These are phyloP conservation scores for Flueggea neowawraea DNA, from an alignment of 441 rosid genomes.

Conservation along the genomic window DNA sequence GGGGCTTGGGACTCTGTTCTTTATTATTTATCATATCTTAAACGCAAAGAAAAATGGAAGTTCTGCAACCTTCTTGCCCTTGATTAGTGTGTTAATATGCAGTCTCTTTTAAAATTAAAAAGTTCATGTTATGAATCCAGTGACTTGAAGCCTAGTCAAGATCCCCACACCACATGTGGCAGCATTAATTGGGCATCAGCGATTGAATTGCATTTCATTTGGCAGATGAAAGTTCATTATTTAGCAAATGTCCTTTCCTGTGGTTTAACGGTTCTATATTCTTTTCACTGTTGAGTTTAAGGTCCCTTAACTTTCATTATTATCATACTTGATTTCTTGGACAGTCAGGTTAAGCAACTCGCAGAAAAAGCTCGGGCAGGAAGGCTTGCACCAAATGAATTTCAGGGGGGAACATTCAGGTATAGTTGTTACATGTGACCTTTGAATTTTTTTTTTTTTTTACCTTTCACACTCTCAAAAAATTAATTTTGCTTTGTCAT, in stretches of 20 bases:
- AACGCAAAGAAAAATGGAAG: not conserved
- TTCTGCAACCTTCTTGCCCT: not conserved
- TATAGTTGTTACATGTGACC: slow-evolving; percentile 12
- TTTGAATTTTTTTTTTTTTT: slow-evolving; percentile 1
- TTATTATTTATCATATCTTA: not conserved
- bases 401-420: slow-evolving; percentile 99
- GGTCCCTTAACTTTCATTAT: not conserved
- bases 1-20: not conserved
- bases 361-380: slow-evolving; percentile 95
- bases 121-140: no score
- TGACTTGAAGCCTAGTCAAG: no score
- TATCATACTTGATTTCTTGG: slow-evolving; percentile 14
- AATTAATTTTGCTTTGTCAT: slow-evolving; percentile 14
- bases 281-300: slow-evolving; percentile 5
- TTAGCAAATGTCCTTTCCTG: no score
- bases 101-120: no score
- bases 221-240: no score
- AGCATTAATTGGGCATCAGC: no score
- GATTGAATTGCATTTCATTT: no score
- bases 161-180: no score
- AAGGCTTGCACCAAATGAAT: slow-evolving; percentile 86
- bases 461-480: slow-evolving; percentile 12
- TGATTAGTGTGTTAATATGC: no score
- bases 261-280: slow-evolving; percentile 1
- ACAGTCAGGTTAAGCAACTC: slow-evolving; percentile 80